A percentile compares a stretch with the other conserved stretches of the same genome.
Conservation (phyloP, 495 filamentous ascomycete genomes). For the Umbilicaria muhlenbergii region DNA sequence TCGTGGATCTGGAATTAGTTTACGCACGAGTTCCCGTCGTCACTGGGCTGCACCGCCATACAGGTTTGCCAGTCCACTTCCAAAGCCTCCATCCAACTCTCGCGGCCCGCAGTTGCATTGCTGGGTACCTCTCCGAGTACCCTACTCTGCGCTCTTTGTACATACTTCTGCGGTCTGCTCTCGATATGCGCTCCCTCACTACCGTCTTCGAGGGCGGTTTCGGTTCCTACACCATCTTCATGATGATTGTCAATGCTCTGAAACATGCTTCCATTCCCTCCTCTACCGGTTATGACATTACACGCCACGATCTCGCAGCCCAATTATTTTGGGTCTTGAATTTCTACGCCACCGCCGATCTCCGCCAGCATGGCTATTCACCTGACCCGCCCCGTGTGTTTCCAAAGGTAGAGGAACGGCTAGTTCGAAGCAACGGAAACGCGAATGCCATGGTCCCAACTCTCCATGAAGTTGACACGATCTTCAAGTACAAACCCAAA, state of each 20-base stretch:
- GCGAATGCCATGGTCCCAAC: not conserved
- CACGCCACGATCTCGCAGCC: slow-evolving; percentile 16
- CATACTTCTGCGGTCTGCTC: slow-evolving; percentile 26
- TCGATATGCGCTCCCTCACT: slow-evolving; percentile 32
- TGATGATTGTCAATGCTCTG: slow-evolving; percentile 40
- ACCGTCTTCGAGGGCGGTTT: slow-evolving; percentile 28
- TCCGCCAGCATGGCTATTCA: slow-evolving; percentile 30
- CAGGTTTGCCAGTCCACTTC: slow-evolving; percentile 30
- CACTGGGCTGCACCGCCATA: slow-evolving; percentile 22
- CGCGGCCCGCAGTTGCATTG: slow-evolving; percentile 21
- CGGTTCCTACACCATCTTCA: slow-evolving; percentile 32
- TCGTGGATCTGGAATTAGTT: slow-evolving; percentile 3
- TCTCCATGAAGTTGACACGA: slow-evolving; percentile 3
- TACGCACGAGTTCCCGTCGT: slow-evolving; percentile 12
- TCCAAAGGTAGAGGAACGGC: slow-evolving; percentile 3
- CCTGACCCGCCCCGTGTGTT: slow-evolving; percentile 34
- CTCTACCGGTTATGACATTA: slow-evolving; percentile 2
- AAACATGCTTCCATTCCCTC: slow-evolving; percentile 12
- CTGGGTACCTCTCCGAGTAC: slow-evolving; percentile 29
- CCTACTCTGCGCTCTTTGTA: slow-evolving; percentile 35
- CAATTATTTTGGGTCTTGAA: slow-evolving; percentile 35
- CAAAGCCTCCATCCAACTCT: slow-evolving; percentile 13
- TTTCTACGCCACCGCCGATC: slow-evolving; percentile 31
- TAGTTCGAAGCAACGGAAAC: not conserved
- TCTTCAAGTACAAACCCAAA: slow-evolving; percentile 4